Base-by-base conservation (phyloP, 2,329 filamentous ascomycete genomes). In the Sporothrix schenckii region DNA sequence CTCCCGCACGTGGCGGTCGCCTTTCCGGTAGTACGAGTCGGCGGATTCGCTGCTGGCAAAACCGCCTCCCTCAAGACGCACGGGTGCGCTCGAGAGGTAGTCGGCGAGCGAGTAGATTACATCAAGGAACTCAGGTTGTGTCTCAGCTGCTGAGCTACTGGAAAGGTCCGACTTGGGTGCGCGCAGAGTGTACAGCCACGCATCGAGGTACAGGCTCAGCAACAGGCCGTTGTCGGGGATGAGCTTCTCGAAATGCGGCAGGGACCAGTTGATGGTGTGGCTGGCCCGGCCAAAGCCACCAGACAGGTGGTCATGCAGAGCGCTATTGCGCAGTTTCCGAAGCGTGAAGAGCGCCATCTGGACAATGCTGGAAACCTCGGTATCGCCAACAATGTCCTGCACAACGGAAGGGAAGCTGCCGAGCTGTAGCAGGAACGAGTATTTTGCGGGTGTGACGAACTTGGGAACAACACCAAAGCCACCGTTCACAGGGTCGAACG, bases 161-260 rank as follows among this genome's bases (percentile, higher is more conserved):
- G 54, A 30, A 19, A 58, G 54, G 3, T 63, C 21, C 39, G 58
- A 47, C 39, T 27, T 47, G 58, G 58, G 21, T 16, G 58, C 58
- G 7, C 58, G 58, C 80, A 30, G 80, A 79, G 30, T 78, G 14
- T 89, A 81, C 16, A 92, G 84, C 84, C 94, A 98, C 0, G 92
- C 94, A 76, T 97, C 93, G 7, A 97, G 84, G 76, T 95, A 98
- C 7, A 95, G 85, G 30, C 90, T 87, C 2, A 99, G 82, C 0
- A 98, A 85, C 74, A 97, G 90, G 0, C 92, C 90, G 76, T 99
- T 97, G 77, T 98, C 95, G 69, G 93, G 93, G 11, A 97, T 87
- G 86, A 98, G 93, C 83, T 98, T 98, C 82, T 99, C 95, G 76
- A 98, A 99, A 78, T 97, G 94, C 13, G 95, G 95, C 61, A 98